Conservation (phyloP, 352 stramenopile species). For the Globisporangium echinulatum region DNA sequence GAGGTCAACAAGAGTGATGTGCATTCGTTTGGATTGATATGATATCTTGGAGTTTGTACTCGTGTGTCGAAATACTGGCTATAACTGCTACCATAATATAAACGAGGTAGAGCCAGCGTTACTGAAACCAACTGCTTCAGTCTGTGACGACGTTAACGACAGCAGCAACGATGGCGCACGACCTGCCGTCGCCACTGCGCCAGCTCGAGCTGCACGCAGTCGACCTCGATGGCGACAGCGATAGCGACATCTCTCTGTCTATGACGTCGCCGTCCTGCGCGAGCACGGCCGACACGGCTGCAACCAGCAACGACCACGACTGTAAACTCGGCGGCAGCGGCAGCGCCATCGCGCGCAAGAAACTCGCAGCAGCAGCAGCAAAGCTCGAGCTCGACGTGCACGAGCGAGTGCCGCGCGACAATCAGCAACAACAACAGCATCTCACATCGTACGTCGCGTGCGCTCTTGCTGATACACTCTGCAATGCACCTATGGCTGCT, state of each 20-base stretch:
- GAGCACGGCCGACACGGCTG: conserved; percentile 11
- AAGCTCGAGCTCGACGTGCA: conserved; percentile 15
- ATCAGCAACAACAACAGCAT: conserved; percentile 21
- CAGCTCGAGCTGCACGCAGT: conserved; percentile 21
- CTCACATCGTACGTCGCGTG: conserved; percentile 33
- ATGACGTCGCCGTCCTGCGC: conserved; percentile 22
- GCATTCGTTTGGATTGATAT: no score
- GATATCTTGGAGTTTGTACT: no score
- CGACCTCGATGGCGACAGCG: conserved; percentile 19
- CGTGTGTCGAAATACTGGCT: no score
- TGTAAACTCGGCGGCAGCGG: not conserved
- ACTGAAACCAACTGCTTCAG: no score
- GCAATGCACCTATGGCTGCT: not conserved
- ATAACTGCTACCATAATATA: no score
- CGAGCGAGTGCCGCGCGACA: not conserved
- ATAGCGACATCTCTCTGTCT: conserved; percentile 6
- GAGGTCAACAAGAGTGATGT: no score
- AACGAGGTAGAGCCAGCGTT: no score
- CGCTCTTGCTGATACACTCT: no score
- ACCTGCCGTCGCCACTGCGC: conserved; percentile 16
- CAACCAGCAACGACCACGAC: conserved; percentile 4
- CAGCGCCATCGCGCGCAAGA: conserved; percentile 1
- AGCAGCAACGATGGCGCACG: conserved; percentile 8
- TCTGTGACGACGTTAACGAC: conserved; percentile 10
- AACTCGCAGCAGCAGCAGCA: not conserved